phyloP scores from a whole-genome alignment of 257 asterid genomes.

The Solanum pennellii region DNA sequence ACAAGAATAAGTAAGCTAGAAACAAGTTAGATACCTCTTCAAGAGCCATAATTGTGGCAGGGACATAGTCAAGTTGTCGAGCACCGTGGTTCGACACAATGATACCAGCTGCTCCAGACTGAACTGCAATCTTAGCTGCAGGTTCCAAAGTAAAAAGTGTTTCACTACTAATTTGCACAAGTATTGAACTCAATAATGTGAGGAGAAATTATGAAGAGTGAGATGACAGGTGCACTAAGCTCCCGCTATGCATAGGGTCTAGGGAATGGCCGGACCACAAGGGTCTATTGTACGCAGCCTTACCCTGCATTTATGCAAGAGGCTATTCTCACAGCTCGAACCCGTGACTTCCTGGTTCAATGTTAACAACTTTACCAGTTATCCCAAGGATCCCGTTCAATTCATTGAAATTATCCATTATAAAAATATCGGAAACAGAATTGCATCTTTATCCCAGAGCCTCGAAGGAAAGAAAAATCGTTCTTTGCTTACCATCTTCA shows the following conservation, averaged over 20 bases:
- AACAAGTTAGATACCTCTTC: slow-evolving; percentile 49
- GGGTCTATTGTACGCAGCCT: neutral
- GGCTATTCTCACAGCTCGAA: neutral
- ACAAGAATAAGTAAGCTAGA: neutral
- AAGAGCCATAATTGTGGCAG: slow-evolving; percentile 74
- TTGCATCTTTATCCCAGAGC: neutral
- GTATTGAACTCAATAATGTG: neutral
- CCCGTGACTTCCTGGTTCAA: neutral
- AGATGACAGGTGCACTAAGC: neutral
- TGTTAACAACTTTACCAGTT: neutral
- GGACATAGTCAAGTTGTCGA: slow-evolving; percentile 94
- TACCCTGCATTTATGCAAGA: neutral
- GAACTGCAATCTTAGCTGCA: slow-evolving; percentile 74
- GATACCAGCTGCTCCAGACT: slow-evolving; percentile 86
- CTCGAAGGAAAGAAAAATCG: neutral
- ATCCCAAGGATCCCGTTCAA: neutral
- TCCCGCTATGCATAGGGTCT: neutral
- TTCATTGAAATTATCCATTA: neutral
- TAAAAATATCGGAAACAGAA: neutral
- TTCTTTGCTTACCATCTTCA: slow-evolving; percentile 53
- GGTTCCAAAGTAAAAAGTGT: neutral
- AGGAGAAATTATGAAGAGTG: neutral
- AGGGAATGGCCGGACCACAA: neutral
- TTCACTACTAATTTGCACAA: neutral
- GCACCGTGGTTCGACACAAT: slow-evolving; percentile 96